Evolutionary conservation across 2,329 filamentous ascomycete species (phyloP).

Genomic region (Pestalotiopsis sp.): DNA sequence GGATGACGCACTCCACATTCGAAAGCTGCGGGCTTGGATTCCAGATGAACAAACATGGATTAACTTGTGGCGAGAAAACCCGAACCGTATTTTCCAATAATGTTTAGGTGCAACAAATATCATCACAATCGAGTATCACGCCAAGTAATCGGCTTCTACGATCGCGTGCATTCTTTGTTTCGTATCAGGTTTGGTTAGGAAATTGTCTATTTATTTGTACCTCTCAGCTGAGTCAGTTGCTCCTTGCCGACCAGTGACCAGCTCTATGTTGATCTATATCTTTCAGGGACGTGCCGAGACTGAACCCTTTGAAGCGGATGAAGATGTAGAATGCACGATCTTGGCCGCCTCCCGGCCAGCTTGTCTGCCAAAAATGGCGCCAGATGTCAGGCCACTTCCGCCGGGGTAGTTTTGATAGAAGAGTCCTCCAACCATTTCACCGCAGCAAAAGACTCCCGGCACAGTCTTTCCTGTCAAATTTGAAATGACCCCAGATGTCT

Average conservation of each 20-base stretch:
- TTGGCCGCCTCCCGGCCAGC: slow-evolving; percentile 37
- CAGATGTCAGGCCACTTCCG: slow-evolving; percentile 61
- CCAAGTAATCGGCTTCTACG: neutral
- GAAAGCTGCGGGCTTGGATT: neutral
- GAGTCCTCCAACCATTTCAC: slow-evolving; percentile 67
- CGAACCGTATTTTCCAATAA: neutral
- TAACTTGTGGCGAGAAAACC: neutral
- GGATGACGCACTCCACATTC: neutral
- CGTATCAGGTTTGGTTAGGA: neutral
- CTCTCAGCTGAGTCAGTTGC: neutral
- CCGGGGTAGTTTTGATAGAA: slow-evolving; percentile 66
- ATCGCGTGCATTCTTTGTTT: neutral
- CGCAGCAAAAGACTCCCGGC: slow-evolving; percentile 57
- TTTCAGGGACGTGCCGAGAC: neutral
- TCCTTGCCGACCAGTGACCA: no score
- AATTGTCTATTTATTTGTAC: neutral
- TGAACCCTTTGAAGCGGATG: neutral
- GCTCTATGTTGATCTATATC: neutral
- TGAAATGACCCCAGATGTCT: slow-evolving; percentile 50
- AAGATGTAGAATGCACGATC: neutral
- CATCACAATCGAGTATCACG: neutral
- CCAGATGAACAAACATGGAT: neutral
- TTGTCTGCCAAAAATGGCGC: slow-evolving; percentile 50
- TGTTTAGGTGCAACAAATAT: neutral
- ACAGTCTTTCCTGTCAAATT: slow-evolving; percentile 44